A percentile compares a stretch with the other conserved stretches of the same genome.
These are phyloP conservation scores for Paramecium sexaurelia DNA, from an alignment of 73 alveolate species.

Conservation along the genomic window DNA sequence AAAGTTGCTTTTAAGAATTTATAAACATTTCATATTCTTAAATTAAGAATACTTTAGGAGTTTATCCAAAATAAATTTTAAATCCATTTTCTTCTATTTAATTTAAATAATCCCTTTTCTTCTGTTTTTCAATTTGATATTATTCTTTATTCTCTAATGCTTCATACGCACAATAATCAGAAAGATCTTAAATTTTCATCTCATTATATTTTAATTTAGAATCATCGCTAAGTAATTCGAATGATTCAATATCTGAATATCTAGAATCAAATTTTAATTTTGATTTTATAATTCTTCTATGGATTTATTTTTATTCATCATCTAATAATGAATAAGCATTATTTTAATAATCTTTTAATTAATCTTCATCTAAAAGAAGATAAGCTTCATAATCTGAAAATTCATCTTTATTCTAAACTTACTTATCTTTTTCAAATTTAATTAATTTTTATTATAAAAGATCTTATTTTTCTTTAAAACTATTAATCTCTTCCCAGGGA, in stretches of 20 bases:
- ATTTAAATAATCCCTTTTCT: background rate
- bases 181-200: background rate
- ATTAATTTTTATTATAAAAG: background rate
- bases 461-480: background rate
- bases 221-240: background rate
- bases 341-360: background rate
- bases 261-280: background rate
- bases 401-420: background rate
- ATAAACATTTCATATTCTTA: background rate
- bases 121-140: background rate
- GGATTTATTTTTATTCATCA: background rate
- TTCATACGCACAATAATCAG: background rate
- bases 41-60: background rate
- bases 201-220: background rate
- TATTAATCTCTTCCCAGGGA: background rate
- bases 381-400: conserved; percentile 20
- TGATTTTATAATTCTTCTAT: background rate
- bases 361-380: conserved; percentile 12
- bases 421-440: background rate
- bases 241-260: background rate
- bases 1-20: background rate
- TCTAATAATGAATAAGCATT: background rate
- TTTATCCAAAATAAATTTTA: background rate
- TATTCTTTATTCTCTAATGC: background rate
- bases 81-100: background rate